A percentile compares a stretch with the other conserved stretches of the same genome.
Evolutionary conservation across 129 eudicot species (phyloP).

Genomic region (Saussurea involucrata): DNA sequence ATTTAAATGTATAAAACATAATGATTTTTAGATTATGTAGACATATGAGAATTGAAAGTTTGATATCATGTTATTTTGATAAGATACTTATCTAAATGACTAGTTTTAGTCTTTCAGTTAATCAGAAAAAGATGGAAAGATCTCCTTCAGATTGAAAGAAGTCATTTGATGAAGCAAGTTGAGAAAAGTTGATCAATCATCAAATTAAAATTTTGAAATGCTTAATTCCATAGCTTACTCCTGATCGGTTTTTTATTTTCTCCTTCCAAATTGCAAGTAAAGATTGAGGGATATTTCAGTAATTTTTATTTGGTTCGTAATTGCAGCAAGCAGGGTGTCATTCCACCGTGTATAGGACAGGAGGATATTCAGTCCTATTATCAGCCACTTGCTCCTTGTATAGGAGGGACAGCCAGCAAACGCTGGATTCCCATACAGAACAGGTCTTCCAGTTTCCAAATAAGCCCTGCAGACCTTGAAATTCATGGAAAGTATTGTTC

Average conservation of each 20-base stretch:
- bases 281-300: background rate
- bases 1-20: background rate
- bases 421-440: conserved; percentile 87
- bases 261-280: background rate
- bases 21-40: background rate
- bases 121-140: background rate
- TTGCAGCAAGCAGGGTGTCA: conserved; percentile 50
- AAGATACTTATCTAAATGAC: background rate
- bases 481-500: conserved; percentile 61
- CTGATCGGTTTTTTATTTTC: background rate
- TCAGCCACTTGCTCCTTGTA: conserved; percentile 72
- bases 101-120: background rate
- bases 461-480: conserved; percentile 52
- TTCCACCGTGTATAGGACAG: conserved; percentile 63
- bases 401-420: conserved; percentile 67
- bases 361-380: conserved; percentile 75
- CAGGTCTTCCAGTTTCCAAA: conserved; percentile 52
- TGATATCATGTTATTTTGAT: background rate
- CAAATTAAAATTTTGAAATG: background rate
- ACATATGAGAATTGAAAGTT: background rate
- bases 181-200: background rate
- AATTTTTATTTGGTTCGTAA: background rate
- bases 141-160: background rate
- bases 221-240: background rate
- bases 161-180: background rate